Percentiles rank a stretch among this genome's conserved stretches.
These are phyloP conservation scores for Evernia prunastri DNA, from an alignment of 495 filamentous ascomycete genomes.

Conservation along the genomic window DNA sequence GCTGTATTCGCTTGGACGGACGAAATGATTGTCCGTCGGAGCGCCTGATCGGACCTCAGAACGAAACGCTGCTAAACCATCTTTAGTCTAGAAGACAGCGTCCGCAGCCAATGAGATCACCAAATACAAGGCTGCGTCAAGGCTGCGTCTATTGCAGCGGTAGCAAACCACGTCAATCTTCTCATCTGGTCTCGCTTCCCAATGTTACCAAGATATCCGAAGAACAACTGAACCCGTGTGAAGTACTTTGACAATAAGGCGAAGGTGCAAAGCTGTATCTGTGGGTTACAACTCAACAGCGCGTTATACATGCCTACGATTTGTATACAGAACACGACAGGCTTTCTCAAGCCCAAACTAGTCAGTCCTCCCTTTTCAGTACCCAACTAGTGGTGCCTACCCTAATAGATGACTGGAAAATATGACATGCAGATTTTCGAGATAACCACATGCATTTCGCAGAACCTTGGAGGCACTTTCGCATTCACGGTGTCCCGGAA, in stretches of 20 bases:
- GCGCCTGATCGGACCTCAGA: too few relatives aligned
- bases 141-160: constrained; percentile 47
- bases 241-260: constrained; percentile 18
- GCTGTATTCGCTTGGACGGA: constrained; percentile 55
- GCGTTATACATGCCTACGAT: not conserved
- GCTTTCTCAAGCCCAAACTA: not conserved
- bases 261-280: not conserved
- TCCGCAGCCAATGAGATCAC: constrained; percentile 40
- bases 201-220: constrained; percentile 33
- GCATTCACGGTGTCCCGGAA: not conserved
- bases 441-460: too few relatives aligned
- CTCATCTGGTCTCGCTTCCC: constrained; percentile 31
- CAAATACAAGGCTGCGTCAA: too few relatives aligned
- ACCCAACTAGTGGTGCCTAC: not conserved
- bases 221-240: constrained; percentile 35
- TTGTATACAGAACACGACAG: constrained; percentile 5
- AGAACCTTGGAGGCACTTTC: not conserved
- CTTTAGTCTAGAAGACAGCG: constrained; percentile 37
- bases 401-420: too few relatives aligned
- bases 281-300: not conserved
- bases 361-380: not conserved
- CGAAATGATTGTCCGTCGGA: too few relatives aligned
- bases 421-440: too few relatives aligned
- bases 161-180: constrained; percentile 25
- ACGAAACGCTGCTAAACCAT: too few relatives aligned